Evolutionary conservation across 768 basidiomycete species (phyloP).

Genomic region (Rhizopogon salebrosus): DNA sequence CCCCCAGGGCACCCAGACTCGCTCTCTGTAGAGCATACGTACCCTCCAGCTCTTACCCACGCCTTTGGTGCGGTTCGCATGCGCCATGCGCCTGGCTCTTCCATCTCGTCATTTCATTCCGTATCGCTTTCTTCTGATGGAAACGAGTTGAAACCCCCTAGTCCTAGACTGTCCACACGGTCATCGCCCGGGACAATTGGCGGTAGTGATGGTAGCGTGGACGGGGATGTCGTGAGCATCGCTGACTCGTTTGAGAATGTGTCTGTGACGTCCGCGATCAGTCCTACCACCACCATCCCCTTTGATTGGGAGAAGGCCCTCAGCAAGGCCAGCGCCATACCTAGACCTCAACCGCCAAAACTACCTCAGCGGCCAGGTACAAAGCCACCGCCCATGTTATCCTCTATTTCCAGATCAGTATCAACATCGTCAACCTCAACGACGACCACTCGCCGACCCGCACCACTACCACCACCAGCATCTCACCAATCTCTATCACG

Average conservation of each 20-base stretch:
- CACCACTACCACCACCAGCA: slow-evolving; percentile 36
- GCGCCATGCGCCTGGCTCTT: slow-evolving; percentile 59
- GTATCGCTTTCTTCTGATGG: slow-evolving; percentile 72
- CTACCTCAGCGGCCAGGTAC: slow-evolving; percentile 41
- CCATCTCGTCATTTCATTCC: slow-evolving; percentile 79
- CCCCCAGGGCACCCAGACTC: slow-evolving; percentile 39
- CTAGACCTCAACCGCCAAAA: slow-evolving; percentile 34
- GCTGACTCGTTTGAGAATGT: slow-evolving; percentile 72
- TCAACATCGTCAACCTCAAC: slow-evolving; percentile 34
- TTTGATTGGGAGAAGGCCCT: slow-evolving; percentile 50
- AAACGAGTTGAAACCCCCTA: slow-evolving; percentile 22
- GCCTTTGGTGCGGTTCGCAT: slow-evolving; percentile 28
- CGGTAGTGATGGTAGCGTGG: slow-evolving; percentile 27
- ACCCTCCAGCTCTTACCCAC: slow-evolving; percentile 42
- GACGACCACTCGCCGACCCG: slow-evolving; percentile 33
- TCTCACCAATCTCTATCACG: slow-evolving; percentile 19
- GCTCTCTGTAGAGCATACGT: slow-evolving; percentile 53
- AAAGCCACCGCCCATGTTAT: slow-evolving; percentile 18
- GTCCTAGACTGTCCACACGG: neutral
- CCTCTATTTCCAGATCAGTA: slow-evolving; percentile 24
- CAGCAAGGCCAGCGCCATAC: slow-evolving; percentile 25
- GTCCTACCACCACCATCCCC: slow-evolving; percentile 43
- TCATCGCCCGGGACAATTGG: slow-evolving; percentile 44
- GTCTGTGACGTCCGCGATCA: slow-evolving; percentile 47
- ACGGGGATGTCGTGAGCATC: slow-evolving; percentile 52